Conservation (phyloP, 805 yeast genomes). For the Teunomyces gatunensis region DNA sequence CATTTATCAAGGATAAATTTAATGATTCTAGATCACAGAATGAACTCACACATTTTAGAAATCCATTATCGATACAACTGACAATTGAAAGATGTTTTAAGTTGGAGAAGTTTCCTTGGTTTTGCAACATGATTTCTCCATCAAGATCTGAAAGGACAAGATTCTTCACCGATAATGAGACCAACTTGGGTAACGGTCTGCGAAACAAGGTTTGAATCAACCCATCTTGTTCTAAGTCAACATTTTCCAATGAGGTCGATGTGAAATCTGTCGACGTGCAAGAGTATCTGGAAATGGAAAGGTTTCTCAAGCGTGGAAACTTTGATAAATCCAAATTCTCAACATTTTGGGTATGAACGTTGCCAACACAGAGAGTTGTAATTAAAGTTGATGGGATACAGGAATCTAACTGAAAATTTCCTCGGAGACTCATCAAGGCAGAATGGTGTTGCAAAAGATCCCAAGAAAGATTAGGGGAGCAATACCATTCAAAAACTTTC, state of each 20-base stretch:
- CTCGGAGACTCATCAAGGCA: constrained; percentile 2
- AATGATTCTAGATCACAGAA: background rate
- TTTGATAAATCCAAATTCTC: background rate
- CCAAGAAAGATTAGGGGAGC: constrained; percentile 4
- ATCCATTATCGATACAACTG: background rate
- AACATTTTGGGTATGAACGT: background rate
- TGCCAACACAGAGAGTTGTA: background rate
- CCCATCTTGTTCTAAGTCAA: background rate
- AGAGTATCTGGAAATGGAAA: background rate
- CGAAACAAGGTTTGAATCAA: background rate
- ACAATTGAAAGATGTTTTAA: background rate
- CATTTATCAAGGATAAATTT: background rate
- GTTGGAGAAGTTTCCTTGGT: background rate
- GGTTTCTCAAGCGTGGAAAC: background rate
- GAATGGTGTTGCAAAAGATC: background rate
- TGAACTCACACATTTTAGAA: background rate
- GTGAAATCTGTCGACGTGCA: background rate
- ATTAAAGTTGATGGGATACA: background rate
- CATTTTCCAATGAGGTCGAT: background rate
- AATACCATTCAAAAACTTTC: constrained; percentile 8
- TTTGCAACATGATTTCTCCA: background rate
- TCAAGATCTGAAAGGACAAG: background rate
- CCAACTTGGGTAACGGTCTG: background rate
- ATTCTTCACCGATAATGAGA: background rate
- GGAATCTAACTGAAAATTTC: constrained; percentile 5